Percentiles rank a stretch among this genome's conserved stretches.
phyloP scores from a whole-genome alignment of 202 grass and related monocot species.

The Panicum virgatum region DNA sequence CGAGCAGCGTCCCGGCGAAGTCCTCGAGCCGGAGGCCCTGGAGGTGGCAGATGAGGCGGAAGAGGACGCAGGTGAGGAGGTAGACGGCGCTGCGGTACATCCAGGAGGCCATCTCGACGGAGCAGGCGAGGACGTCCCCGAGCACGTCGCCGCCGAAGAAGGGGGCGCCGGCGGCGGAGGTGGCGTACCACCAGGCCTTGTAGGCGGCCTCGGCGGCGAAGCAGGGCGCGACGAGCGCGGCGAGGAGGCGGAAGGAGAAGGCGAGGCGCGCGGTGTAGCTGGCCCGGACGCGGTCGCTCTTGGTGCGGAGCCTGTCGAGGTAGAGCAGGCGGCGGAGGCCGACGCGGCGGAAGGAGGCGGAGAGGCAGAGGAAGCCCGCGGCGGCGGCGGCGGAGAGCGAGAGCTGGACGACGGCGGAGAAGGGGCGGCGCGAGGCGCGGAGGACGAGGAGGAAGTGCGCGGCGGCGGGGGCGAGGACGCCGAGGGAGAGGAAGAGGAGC shows the following conservation, averaged over 20 bases:
- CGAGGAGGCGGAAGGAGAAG: slow-evolving; percentile 79
- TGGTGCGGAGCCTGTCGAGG: slow-evolving; percentile 69
- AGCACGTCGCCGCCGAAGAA: slow-evolving; percentile 51
- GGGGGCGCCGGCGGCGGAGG: slow-evolving; percentile 58
- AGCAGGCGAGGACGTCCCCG: slow-evolving; percentile 50
- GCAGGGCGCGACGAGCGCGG: slow-evolving; percentile 71
- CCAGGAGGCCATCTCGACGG: slow-evolving; percentile 77
- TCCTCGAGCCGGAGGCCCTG: slow-evolving; percentile 81
- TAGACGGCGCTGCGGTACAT: slow-evolving; percentile 89
- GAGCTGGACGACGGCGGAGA: slow-evolving; percentile 66
- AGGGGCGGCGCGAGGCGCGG: slow-evolving; percentile 51
- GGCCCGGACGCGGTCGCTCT: slow-evolving; percentile 55
- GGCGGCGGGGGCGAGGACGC: slow-evolving; percentile 33
- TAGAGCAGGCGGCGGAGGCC: slow-evolving; percentile 83
- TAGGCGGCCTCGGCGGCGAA: slow-evolving; percentile 74
- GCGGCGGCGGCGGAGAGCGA: slow-evolving; percentile 61
- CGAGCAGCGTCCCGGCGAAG: slow-evolving; percentile 63
- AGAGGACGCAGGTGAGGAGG: slow-evolving; percentile 88
- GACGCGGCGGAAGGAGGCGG: slow-evolving; percentile 59
- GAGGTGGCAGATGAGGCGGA: slow-evolving; percentile 89
- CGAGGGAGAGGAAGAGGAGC: slow-evolving; percentile 59
- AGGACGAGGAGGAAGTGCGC: slow-evolving; percentile 72
- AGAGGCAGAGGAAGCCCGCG: slow-evolving; percentile 68
- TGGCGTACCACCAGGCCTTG: slow-evolving; percentile 89
- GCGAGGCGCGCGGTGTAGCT: slow-evolving; percentile 65